These are phyloP conservation scores for Theobroma cacao DNA, from an alignment of 345 rosid species.

Conservation along the genomic window DNA sequence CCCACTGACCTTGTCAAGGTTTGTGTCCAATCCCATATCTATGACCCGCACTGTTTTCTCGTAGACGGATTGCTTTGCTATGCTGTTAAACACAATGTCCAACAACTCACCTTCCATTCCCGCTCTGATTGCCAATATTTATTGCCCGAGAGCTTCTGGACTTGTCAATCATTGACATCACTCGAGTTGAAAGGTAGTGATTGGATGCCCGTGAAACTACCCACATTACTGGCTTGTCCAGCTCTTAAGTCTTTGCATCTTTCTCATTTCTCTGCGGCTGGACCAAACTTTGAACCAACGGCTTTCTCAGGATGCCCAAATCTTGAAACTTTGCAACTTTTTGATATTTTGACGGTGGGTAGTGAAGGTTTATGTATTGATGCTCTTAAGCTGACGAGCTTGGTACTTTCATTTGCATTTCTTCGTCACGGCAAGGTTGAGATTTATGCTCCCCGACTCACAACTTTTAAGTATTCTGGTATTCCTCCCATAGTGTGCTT, in stretches of 20 bases:
- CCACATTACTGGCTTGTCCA: neutral
- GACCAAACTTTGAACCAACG: neutral
- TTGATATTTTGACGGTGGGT: neutral
- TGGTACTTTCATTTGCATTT: neutral
- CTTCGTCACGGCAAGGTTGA: too few species aligned
- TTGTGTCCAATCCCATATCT: neutral
- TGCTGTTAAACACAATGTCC: neutral
- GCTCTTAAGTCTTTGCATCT: neutral
- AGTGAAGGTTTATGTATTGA: neutral
- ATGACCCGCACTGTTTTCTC: neutral
- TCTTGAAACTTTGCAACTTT: neutral
- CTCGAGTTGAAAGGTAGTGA: neutral
- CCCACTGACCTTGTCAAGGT: neutral
- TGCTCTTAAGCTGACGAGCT: neutral
- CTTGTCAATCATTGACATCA: neutral
- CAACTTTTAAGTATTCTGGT: too few species aligned
- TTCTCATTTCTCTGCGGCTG: neutral
- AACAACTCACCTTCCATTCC: neutral
- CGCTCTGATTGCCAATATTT: neutral
- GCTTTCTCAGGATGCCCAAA: neutral
- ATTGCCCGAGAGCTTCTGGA: neutral
- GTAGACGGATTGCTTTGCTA: neutral
- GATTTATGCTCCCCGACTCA: slow-evolving; percentile 20
- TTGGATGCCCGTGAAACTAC: neutral
- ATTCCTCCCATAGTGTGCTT: too few species aligned